phyloP scores from a whole-genome alignment of 2,329 filamentous ascomycete genomes.

The Neonectria coccinea region DNA sequence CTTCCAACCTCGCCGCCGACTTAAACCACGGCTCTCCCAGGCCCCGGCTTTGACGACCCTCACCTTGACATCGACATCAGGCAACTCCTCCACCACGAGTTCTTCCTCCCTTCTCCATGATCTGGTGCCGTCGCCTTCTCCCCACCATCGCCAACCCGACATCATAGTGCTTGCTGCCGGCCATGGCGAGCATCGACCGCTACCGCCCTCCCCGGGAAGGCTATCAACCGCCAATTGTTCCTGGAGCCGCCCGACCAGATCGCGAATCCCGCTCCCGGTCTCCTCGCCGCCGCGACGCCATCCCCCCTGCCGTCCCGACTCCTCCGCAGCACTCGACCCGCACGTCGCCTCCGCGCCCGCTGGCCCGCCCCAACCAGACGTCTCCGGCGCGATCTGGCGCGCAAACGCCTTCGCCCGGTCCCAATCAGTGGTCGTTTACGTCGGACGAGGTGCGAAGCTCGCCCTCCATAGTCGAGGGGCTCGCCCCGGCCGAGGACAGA shows the following conservation, averaged over 20 bases:
- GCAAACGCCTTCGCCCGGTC: constrained; percentile 51
- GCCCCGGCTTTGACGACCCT: constrained; percentile 29
- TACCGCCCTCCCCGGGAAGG: constrained; percentile 68
- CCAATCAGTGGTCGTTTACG: constrained; percentile 89
- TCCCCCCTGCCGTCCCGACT: constrained; percentile 72
- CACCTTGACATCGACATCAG: constrained; percentile 21
- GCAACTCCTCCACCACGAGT: constrained; percentile 5
- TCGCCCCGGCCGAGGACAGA: constrained; percentile 81
- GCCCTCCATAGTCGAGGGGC: constrained; percentile 86
- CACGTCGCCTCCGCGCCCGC: constrained; percentile 65
- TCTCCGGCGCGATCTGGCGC: constrained; percentile 57
- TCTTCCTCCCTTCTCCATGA: constrained; percentile 43
- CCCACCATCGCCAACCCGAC: constrained; percentile 42
- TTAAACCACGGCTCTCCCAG: constrained; percentile 20
- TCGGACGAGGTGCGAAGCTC: constrained; percentile 84
- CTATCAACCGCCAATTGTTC: constrained; percentile 66
- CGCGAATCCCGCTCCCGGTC: constrained; percentile 63
- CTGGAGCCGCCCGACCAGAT: constrained; percentile 53
- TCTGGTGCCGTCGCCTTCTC: constrained; percentile 31
- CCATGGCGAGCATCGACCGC: constrained; percentile 71
- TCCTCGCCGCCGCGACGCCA: constrained; percentile 60
- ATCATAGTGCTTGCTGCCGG: constrained; percentile 38
- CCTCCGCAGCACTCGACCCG: constrained; percentile 68
- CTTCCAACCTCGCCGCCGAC: constrained; percentile 39
- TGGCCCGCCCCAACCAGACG: constrained; percentile 56